Evolutionary conservation across 345 rosid genomes (phyloP), one percentile per base, ranked within the genome.

Genomic region (Turnera subulata): DNA sequence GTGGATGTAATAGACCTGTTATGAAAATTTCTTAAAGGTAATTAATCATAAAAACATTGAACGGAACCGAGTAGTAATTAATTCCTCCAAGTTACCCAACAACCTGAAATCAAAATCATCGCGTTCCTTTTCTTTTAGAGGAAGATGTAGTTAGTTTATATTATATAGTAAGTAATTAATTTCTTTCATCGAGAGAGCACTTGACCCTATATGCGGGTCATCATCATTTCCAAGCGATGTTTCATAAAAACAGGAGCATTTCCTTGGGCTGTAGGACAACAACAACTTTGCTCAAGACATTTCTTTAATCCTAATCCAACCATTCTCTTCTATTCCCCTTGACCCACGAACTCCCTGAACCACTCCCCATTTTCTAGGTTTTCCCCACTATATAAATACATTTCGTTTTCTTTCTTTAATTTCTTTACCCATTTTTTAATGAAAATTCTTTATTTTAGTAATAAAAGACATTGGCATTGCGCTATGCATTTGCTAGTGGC

Each of bases 301-400:
- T 73, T 71, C 80, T 78, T 78, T 76, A 63, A 66, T 68, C 74
- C 56, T 66, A 74, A 76, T 71, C 78, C 73, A 78, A 71, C 81
- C 63, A 72, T 73, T 67, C 61, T 64, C 59, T 55, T 59, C 62
- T 33, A 32, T 53, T 38, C 26, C 53, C 60, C 62, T 67, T 50
- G 69, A 63, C 76, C 73, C 77, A 54, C 75, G 46, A 58, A 35
- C 62, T 22, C 73, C 61, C 58, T 60, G 35, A 50, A 46, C 38
- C 13, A 8, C 4, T 23, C 25, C 53, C 52, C 22, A n/a, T n/a
- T 55, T 62, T 59, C 18, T 33, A 14, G 49, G 68, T 65, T 56
- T 48, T 46, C 20, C n/a, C n/a, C n/a, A n/a, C 3, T 29, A 19
- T 47, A 45, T 35, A 24, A 20, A 6, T 14, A 13, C 55, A 54